Conservation (phyloP, 2,329 filamentous ascomycete species). For the Microthyrium microscopicum region DNA sequence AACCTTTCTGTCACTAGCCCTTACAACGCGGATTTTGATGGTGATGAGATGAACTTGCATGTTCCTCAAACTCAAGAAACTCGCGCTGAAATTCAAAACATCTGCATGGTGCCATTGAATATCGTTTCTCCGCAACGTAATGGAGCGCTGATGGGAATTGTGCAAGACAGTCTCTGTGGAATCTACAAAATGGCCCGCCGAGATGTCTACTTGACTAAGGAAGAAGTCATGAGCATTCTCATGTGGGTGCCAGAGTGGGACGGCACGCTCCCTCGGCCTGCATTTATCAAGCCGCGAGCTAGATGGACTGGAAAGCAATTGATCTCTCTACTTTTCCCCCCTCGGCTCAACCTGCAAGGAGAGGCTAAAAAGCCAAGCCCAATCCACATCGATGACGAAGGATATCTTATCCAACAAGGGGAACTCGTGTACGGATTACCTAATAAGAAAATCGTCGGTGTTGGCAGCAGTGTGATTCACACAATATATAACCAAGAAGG, state of each 20-base stretch:
- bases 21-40: conserved; percentile 99
- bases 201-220: conserved; percentile 78
- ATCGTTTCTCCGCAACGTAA: conserved; percentile 97
- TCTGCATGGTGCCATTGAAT: conserved; percentile 95
- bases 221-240: conserved; percentile 91
- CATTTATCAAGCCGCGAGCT: conserved; percentile 82
- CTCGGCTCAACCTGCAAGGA: conserved; percentile 61
- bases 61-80: conserved; percentile 96
- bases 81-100: conserved; percentile 78
- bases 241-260: conserved; percentile 98
- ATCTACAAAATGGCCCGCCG: conserved; percentile 92
- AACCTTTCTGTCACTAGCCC: conserved; percentile 96
- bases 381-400: conserved; percentile 55
- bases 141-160: conserved; percentile 96
- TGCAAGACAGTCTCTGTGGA: conserved; percentile 92
- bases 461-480: conserved; percentile 82
- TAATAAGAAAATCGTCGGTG: conserved; percentile 88
- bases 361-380: conserved; percentile 41
- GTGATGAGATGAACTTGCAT: conserved; percentile 99
- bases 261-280: conserved; percentile 78
- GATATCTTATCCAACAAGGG: conserved; percentile 68
- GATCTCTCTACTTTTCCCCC: conserved; percentile 79
- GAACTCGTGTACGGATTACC: conserved; percentile 81
- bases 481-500: conserved; percentile 94
- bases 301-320: conserved; percentile 98